Conservation (phyloP, 208 protist species). For the Crithidia sp. region DNA sequence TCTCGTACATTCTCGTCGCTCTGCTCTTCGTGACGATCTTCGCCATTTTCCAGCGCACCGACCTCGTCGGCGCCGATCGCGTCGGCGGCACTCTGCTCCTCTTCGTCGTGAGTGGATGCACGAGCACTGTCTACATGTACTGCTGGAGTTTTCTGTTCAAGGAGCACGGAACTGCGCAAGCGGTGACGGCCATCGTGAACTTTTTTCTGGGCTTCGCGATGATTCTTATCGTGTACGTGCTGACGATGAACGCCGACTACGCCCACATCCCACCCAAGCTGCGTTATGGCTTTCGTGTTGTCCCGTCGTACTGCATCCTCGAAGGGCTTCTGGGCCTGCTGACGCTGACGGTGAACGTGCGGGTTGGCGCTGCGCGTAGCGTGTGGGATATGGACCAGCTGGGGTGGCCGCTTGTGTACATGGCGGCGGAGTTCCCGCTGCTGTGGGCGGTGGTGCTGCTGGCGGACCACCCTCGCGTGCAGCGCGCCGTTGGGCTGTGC, state of each 20-base stretch:
- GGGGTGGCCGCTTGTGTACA: conserved; percentile 46
- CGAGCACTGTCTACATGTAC: conserved; percentile 33
- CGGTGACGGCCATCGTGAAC: conserved; percentile 37
- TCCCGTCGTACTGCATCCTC: conserved; percentile 67
- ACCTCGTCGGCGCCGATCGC: conserved; percentile 37
- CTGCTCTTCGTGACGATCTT: conserved; percentile 38
- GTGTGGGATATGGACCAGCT: conserved; percentile 32
- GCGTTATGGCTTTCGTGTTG: conserved; percentile 43
- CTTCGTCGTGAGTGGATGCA: conserved; percentile 43
- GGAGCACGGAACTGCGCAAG: conserved; percentile 53
- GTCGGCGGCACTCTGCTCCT: conserved; percentile 29
- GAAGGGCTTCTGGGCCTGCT: conserved; percentile 90
- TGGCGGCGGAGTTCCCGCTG: conserved; percentile 44
- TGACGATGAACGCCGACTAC: conserved; percentile 17
- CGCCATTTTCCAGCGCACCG: conserved; percentile 39
- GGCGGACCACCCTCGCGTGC: conserved; percentile 34
- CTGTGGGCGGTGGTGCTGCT: conserved; percentile 31
- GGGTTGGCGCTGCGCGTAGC: neutral
- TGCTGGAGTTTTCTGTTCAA: conserved; percentile 52
- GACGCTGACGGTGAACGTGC: conserved; percentile 72
- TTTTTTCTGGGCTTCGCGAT: conserved; percentile 54
- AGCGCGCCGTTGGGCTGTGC: neutral
- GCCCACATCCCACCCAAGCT: conserved; percentile 25
- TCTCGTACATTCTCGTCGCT: conserved; percentile 30
- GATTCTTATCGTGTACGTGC: conserved; percentile 41